Percentiles rank a stretch among this genome's conserved stretches.
Conservation (phyloP, 2,329 filamentous ascomycete genomes). For the Cercospora sesami region DNA sequence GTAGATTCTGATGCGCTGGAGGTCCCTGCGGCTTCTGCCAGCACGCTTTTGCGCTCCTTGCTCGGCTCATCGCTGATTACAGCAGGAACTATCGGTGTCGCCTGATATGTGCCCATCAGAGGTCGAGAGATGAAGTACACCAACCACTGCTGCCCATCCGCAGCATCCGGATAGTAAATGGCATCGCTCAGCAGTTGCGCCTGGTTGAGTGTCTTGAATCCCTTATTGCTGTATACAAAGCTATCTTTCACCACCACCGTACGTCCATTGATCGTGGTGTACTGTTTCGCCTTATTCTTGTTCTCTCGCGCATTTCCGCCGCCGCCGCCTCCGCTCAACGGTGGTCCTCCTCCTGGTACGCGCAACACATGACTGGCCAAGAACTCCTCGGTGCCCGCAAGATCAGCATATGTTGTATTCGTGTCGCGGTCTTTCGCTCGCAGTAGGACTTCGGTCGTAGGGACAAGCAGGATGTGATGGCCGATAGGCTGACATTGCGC, state of each 20-base stretch:
- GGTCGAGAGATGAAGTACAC: constrained; percentile 94
- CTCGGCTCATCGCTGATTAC: constrained; percentile 43
- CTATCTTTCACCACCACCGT: constrained; percentile 94
- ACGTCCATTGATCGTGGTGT: constrained; percentile 85
- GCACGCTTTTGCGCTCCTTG: constrained; percentile 36
- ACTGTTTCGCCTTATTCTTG: constrained; percentile 90
- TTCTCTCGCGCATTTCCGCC: constrained; percentile 70
- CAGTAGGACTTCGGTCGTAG: constrained; percentile 86
- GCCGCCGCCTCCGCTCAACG: constrained; percentile 49
- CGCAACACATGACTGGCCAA: constrained; percentile 94
- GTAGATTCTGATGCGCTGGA: constrained; percentile 20
- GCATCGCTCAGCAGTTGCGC: constrained; percentile 80
- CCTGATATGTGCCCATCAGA: constrained; percentile 78
- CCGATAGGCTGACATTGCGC: constrained; percentile 88
- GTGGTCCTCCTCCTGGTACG: constrained; percentile 61
- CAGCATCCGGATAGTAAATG: constrained; percentile 85
- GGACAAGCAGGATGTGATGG: constrained; percentile 91
- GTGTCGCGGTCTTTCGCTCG: constrained; percentile 85
- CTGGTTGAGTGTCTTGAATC: constrained; percentile 92
- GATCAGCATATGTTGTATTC: constrained; percentile 72
- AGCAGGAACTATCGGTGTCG: constrained; percentile 69
- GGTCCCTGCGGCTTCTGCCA: constrained; percentile 35
- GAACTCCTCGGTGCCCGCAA: constrained; percentile 89
- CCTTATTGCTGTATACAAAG: constrained; percentile 94
- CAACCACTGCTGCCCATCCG: constrained; percentile 90